Base-by-base conservation (phyloP, 495 filamentous ascomycete species). In the Penicillium verhagenii region DNA sequence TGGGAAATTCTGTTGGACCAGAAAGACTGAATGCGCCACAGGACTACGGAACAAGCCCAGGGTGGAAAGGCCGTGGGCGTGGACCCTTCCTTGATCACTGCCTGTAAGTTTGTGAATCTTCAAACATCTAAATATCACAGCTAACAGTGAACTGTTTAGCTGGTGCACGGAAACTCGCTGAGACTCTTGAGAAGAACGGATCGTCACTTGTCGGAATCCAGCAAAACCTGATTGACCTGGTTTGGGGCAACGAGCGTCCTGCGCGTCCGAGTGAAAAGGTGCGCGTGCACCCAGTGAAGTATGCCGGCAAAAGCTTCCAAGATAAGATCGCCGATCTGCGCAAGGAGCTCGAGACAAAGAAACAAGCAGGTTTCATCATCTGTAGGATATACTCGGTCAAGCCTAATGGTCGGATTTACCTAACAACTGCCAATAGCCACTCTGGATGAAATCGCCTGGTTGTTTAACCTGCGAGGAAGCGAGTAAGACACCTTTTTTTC, bases 401-500 rank as follows among this genome's bases (percentile, higher is more conserved):
- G 23, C n/a, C 43, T 19, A 38, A 2, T 13, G 18, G 7, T 23
- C 7, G 7, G 4, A 16, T n/a, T 26, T 39, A n/a, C 48, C 69
- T 73, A 57, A 73, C 45, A 3, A 18, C 20, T 14, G 39, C 39
- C 47, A 10, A 21, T 53, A 85, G 82, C 83, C 14, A 92, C 96
- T 89, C 82, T 99, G 25, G 95, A 99, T 64, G 95, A 99, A 65
- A 87, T 97, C 63, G 95, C 95, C 26, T 99, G 95, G 95, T 77
- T 99, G 35, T 97, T 93, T 71, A 99, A 99, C 72, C 73, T 99
- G 39, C 85, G 95, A 68, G 95, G 95, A 66, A 96, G 79, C 71
- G 95, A 99, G 85, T 88, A 72, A 66, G 29, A 20, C n/a, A n/a
- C 23, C 47, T 20, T 10, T 8, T 10, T 29, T 6, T 8, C 23